Evolutionary conservation across 176 grass and related monocot genomes (phyloP).

Genomic region (Aegilops tauschii): DNA sequence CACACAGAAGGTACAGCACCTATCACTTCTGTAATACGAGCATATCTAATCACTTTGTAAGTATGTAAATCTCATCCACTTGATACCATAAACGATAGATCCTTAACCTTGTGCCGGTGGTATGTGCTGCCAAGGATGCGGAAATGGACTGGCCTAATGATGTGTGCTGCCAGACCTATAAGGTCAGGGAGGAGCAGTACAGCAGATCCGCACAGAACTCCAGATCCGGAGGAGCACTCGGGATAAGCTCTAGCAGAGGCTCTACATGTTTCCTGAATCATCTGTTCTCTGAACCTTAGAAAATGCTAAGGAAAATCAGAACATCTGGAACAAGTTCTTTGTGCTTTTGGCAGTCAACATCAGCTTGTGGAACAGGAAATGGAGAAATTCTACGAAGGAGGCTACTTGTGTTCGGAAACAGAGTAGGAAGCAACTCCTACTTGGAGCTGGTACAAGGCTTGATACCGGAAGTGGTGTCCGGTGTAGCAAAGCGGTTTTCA

Average conservation of each 20-base stretch:
- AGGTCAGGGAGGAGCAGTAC: not conserved
- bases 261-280: not conserved
- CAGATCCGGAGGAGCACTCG: not conserved
- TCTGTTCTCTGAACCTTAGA: not conserved
- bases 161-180: not conserved
- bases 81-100: not conserved
- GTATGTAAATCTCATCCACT: not conserved
- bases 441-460: not conserved
- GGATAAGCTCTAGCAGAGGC: not conserved
- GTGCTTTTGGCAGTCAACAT: not conserved
- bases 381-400: not conserved
- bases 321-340: not conserved
- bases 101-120: not conserved
- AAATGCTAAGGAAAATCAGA: not conserved
- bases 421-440: not conserved
- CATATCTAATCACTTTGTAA: slow-evolving; percentile 1
- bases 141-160: not conserved
- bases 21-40: not conserved
- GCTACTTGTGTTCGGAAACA: not conserved
- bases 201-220: not conserved
- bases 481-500: not conserved
- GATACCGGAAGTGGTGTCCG: not conserved
- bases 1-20: not conserved
- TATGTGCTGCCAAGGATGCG: slow-evolving; percentile 14
- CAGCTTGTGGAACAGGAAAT: not conserved